Evolutionary conservation across 1,284 basidiomycete genomes (phyloP), one percentile per base, ranked within the genome.

Genomic region (Calocybe gambosa): DNA sequence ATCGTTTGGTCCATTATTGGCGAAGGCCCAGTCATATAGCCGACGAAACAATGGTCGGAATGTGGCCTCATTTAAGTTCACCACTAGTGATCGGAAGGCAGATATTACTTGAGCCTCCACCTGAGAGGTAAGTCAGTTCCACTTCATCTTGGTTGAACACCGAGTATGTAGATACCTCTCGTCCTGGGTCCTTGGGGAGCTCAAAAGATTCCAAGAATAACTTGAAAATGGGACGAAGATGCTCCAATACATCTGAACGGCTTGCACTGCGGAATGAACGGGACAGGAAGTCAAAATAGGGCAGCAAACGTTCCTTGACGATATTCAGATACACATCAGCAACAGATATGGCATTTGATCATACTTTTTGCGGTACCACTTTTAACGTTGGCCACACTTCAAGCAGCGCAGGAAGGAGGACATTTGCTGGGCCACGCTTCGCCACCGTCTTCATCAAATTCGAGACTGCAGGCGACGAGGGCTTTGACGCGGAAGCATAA

Each of bases 21-120:
- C 74, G 53, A 94, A 94, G 0, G 93, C 93, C 95, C 96, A 99
- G 63, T 99, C 95, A 60, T 91, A 94, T 54, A 94, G 68, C 51
- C 85, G 84, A 50, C 93, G 81, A 74, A 97, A 96, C 15, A 98
- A 69, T 1, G 95, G 95, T 55, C 84, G 82, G 82, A 99, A 98
- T 0, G 87, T 78, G 0, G 83, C 80, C 60, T 99, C 96, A 59
- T 95, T 97, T 43, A 99, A 75, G 67, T 97, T 97, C 52, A 93
- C 80, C 8, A 94, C 89, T 13, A 98, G 71, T 61, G 94, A 87
- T 18, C 88, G 73, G 74, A 96, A 98, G 2, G 92, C 84, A 1
- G 74, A 67, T 50, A 92, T 76, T n/a, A 74, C 63, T 18, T 63
- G 59, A n/a, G 62, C 55, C 60, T 82, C 76, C n/a, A 73, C 68